Conservation (phyloP, 177 flowering plant genomes). For the Tripterygium wilfordii region DNA sequence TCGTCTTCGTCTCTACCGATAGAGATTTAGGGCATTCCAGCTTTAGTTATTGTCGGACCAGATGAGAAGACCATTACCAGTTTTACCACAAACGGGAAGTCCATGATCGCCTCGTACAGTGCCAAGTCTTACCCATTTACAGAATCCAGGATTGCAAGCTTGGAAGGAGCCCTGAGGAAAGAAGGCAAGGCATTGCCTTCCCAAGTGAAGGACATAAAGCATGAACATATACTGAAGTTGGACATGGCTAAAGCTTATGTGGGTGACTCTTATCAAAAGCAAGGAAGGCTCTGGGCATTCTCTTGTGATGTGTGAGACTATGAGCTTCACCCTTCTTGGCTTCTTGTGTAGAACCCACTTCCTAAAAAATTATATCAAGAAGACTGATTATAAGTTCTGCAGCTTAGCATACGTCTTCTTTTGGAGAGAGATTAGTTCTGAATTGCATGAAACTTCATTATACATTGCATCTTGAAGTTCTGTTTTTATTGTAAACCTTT, state of each 20-base stretch:
- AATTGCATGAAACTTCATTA: too few relatives aligned
- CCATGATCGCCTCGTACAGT: constrained; percentile 40
- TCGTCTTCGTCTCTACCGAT: constrained; percentile 49
- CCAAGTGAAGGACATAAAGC: constrained; percentile 42
- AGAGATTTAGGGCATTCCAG: constrained; percentile 52
- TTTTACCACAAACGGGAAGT: constrained; percentile 52
- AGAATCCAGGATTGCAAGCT: constrained; percentile 30
- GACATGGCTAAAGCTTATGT: constrained; percentile 60
- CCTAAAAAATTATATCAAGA: too few relatives aligned
- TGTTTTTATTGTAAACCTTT: too few relatives aligned
- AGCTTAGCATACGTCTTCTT: too few relatives aligned
- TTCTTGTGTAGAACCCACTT: constrained; percentile 26
- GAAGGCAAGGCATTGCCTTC: constrained; percentile 43
- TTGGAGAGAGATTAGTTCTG: too few relatives aligned
- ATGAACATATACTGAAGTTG: constrained; percentile 50
- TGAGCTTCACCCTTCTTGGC: constrained; percentile 65
- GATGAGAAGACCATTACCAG: constrained; percentile 42
- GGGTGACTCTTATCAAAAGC: constrained; percentile 39
- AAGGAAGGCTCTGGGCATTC: constrained; percentile 60
- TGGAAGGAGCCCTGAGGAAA: constrained; percentile 30
- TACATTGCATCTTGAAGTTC: too few relatives aligned
- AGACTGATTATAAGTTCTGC: too few relatives aligned
- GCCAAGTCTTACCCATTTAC: constrained; percentile 59
- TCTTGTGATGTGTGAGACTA: constrained; percentile 51
- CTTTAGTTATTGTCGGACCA: constrained; percentile 40